Conservation (phyloP, 306 rosid species). For the Cotoneaster glaucophyllus region DNA sequence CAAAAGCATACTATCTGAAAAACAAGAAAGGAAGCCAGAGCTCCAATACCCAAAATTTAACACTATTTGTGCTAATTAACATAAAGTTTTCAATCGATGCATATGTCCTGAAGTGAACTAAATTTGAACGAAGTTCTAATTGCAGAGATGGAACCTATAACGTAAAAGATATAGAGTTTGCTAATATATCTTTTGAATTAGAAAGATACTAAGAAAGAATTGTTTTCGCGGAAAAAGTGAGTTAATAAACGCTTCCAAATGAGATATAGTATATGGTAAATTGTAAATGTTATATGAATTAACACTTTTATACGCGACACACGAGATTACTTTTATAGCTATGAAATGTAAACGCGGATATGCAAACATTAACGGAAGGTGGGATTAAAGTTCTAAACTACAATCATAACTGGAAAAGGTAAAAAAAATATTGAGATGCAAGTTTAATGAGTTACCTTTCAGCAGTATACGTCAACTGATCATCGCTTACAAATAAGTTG, state of each 20-base stretch:
- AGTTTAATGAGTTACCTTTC: conserved; percentile 51
- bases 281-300: neutral
- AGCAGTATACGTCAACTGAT: conserved; percentile 69
- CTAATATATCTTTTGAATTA: neutral
- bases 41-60: neutral
- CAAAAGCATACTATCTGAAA: neutral
- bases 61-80: neutral
- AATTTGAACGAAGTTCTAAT: neutral
- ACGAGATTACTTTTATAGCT: neutral
- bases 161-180: neutral
- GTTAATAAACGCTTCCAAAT: neutral
- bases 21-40: neutral
- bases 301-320: neutral
- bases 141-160: neutral
- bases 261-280: neutral
- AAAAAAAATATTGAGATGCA: neutral
- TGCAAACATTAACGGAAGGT: neutral
- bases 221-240: neutral
- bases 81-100: neutral
- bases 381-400: neutral
- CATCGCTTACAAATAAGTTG: conserved; percentile 60
- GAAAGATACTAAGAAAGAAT: neutral
- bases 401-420: neutral
- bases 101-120: neutral
- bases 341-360: neutral